phyloP scores from a whole-genome alignment of 371 early-diverging fungal genomes.

The Lichtheimia ornata region DNA sequence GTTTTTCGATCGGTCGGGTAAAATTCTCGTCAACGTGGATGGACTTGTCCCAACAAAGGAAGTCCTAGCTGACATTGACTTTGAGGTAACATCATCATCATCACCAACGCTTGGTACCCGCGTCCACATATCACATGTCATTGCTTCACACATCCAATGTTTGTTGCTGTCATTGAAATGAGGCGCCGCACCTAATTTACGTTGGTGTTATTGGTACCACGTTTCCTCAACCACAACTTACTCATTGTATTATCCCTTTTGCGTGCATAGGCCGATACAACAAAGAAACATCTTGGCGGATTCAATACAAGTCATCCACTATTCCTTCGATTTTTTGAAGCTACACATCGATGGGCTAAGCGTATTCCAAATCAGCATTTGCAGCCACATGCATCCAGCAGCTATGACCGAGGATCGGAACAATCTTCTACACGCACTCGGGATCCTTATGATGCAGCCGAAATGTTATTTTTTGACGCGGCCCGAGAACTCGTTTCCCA shows the following conservation, averaged over 20 bases:
- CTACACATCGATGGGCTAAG: slow-evolving; percentile 9
- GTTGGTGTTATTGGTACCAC: slow-evolving; percentile 11
- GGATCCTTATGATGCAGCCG: slow-evolving; percentile 13
- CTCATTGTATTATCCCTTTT: not conserved
- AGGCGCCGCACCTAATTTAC: not conserved
- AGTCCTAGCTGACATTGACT: slow-evolving; percentile 10
- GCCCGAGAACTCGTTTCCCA: slow-evolving; percentile 31
- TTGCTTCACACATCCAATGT: not conserved
- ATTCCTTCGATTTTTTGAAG: slow-evolving; percentile 16
- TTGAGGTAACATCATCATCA: not conserved
- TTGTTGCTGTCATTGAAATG: too few species aligned
- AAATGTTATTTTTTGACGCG: slow-evolving; percentile 25
- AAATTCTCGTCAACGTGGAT: slow-evolving; percentile 42
- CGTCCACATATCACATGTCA: not conserved
- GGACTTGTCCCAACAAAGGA: slow-evolving; percentile 39
- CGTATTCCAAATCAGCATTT: slow-evolving; percentile 11
- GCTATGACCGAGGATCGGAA: slow-evolving; percentile 12
- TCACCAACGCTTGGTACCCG: not conserved
- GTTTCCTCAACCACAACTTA: not conserved
- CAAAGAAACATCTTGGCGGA: not conserved
- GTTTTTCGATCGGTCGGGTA: slow-evolving; percentile 38
- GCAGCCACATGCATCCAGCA: not conserved
- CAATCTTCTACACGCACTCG: slow-evolving; percentile 19
- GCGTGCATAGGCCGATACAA: not conserved
- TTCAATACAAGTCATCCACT: slow-evolving; percentile 14